Base-by-base conservation (phyloP, 164 flowering plant genomes). In the Litsea cubeba region DNA sequence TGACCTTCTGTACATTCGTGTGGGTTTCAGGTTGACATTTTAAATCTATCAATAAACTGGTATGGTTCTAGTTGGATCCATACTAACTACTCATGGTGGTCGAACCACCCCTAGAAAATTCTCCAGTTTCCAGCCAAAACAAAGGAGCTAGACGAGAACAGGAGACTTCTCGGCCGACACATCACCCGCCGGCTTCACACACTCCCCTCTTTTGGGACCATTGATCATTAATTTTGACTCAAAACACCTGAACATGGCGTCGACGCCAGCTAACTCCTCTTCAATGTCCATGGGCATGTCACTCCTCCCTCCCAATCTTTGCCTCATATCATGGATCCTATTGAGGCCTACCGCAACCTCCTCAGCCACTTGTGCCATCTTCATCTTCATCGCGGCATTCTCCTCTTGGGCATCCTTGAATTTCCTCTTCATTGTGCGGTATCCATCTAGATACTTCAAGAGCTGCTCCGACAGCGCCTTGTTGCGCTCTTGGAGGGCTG, bases 381-480 rank as follows among this genome's bases (percentile, higher is more conserved):
- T 79, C 1, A 50, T 73, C 0, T 50, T 67, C 57, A 85, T 12
- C 71, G 15, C 60, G 3, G 65, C 67, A 58, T 82, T 87, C 76
- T 92, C 92, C 62, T 88, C 90, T 72, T 80, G 82, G 0, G 75
- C 82, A 20, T 83, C 90, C 73, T 81, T 86, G 2, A 82, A 25
- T 72, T 79, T 92, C 75, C 90, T 83, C 82, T 92, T 92, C 66
- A 88, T 73, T 6, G 90, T 80, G 12, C 85, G 72, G 71, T 90
- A 92, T 15, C 89, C 85, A 1, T 94, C 95, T 0, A 94, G 78
- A 8, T 91, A 85, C 75, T 81, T 90, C 7, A 87, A 77, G 25
- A 94, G 93, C n/a, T 92, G 89, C 68, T 89, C 90, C 0, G 96
- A 88, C 3, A 94, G 88, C 22, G 69, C 84, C 75, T 81, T 85